Conservation (phyloP, 495 filamentous ascomycete genomes). For the Aspergillus sparsus region DNA sequence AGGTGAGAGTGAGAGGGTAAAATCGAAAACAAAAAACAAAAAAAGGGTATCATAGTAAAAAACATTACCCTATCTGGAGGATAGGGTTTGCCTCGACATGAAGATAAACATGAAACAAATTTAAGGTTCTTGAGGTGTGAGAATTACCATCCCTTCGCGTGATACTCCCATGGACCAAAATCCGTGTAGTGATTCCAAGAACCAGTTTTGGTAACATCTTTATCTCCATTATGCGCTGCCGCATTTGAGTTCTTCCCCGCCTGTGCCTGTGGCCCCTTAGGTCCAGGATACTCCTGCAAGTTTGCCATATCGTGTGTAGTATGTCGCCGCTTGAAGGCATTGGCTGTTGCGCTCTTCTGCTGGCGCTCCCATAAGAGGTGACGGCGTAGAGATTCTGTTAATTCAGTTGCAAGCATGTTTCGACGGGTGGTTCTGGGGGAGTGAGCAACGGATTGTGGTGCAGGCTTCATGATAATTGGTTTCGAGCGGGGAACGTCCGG, state of each 20-base stretch:
- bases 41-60: slow-evolving; percentile 37
- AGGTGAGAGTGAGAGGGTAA: slow-evolving; percentile 19
- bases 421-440: slow-evolving; percentile 91
- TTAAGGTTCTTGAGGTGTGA: not conserved
- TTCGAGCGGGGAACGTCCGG: slow-evolving; percentile 76
- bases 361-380: slow-evolving; percentile 85
- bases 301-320: slow-evolving; percentile 88
- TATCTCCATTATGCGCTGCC: slow-evolving; percentile 35
- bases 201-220: slow-evolving; percentile 56
- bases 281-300: slow-evolving; percentile 70
- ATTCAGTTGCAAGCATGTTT: slow-evolving; percentile 95
- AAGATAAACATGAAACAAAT: slow-evolving; percentile 16
- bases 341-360: slow-evolving; percentile 85
- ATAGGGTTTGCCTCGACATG: slow-evolving; percentile 25
- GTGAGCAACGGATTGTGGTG: slow-evolving; percentile 63
- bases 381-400: slow-evolving; percentile 77
- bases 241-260: slow-evolving; percentile 18
- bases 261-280: slow-evolving; percentile 34
- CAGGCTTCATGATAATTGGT: slow-evolving; percentile 74
- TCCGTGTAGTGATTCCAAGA: slow-evolving; percentile 68
- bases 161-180: slow-evolving; percentile 67
- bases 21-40: slow-evolving; percentile 19
- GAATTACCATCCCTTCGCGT: slow-evolving; percentile 66
- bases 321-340: slow-evolving; percentile 87
- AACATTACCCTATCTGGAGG: slow-evolving; percentile 28